Evolutionary conservation across 2,329 filamentous ascomycete genomes (phyloP).

Genomic region (Paecilomyces niveus): DNA sequence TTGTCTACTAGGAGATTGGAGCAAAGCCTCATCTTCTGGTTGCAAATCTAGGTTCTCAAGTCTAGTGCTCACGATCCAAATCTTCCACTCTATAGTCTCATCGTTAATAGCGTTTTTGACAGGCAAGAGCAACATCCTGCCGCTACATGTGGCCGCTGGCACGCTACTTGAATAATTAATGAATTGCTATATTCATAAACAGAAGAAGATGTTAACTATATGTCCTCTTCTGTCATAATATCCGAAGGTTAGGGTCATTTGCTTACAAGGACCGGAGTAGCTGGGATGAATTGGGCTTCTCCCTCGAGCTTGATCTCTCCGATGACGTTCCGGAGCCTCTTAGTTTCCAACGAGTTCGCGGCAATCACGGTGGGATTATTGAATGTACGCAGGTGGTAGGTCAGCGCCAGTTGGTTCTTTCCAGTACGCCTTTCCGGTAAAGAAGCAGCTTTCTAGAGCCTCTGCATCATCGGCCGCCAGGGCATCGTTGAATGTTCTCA

Average conservation of each 20-base stretch:
- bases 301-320: neutral
- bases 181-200: constrained; percentile 16
- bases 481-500: neutral
- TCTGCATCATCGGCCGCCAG: constrained; percentile 8
- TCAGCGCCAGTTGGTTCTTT: constrained; percentile 30
- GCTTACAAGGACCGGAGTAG: neutral
- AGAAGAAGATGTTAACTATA: constrained; percentile 6
- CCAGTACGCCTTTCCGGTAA: constrained; percentile 28
- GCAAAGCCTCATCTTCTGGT: neutral
- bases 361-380: constrained; percentile 10
- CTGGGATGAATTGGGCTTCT: neutral
- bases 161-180: constrained; percentile 23
- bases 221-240: neutral
- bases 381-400: constrained; percentile 32
- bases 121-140: constrained; percentile 25
- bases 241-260: neutral
- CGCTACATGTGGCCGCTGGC: constrained; percentile 22
- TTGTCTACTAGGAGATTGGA: neutral
- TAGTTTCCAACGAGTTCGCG: neutral
- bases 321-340: neutral
- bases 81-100: neutral
- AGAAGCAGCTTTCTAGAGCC: constrained; percentile 21
- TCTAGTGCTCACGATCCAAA: neutral
- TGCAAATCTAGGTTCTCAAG: neutral
- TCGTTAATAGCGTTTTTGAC: constrained; percentile 3